phyloP scores from a whole-genome alignment of 805 yeast species.

The Kazachstania psychrophila region DNA sequence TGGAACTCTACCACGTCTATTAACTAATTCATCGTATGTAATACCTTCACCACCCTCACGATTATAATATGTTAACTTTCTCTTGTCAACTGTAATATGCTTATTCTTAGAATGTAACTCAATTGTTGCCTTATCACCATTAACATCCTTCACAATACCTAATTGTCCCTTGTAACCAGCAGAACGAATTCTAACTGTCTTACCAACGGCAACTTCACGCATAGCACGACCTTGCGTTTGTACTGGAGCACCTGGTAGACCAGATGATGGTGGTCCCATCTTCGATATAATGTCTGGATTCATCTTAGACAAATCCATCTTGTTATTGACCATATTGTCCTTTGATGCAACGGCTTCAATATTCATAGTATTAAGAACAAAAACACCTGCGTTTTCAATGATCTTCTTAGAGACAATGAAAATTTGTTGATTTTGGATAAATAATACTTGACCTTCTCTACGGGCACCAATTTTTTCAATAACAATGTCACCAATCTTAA shows the following conservation, averaged over 20 bases:
- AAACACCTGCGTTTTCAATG: slow-evolving; percentile 82
- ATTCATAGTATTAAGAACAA: slow-evolving; percentile 65
- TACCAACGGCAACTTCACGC: slow-evolving; percentile 71
- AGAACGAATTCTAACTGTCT: slow-evolving; percentile 82
- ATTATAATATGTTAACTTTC: slow-evolving; percentile 64
- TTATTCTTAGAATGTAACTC: slow-evolving; percentile 91
- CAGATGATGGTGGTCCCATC: slow-evolving; percentile 51
- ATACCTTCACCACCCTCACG: slow-evolving; percentile 55
- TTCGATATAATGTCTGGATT: slow-evolving; percentile 52
- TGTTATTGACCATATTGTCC: slow-evolving; percentile 43
- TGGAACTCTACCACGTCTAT: slow-evolving; percentile 36
- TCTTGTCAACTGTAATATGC: slow-evolving; percentile 74
- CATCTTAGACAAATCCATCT: slow-evolving; percentile 70
- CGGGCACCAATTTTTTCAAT: slow-evolving; percentile 75
- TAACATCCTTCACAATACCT: slow-evolving; percentile 90
- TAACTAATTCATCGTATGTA: slow-evolving; percentile 73
- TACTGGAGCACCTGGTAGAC: slow-evolving; percentile 34
- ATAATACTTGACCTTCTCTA: slow-evolving; percentile 80
- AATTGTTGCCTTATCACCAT: slow-evolving; percentile 82
- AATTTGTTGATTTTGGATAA: slow-evolving; percentile 69
- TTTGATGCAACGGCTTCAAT: slow-evolving; percentile 81
- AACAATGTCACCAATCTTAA: slow-evolving; percentile 88
- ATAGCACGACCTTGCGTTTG: slow-evolving; percentile 58
- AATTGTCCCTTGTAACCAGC: slow-evolving; percentile 86
- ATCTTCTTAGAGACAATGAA: slow-evolving; percentile 75